A percentile compares a stretch with the other conserved stretches of the same genome.
These are phyloP conservation scores for Drechslerella stenobrocha DNA, from an alignment of 2,329 filamentous ascomycete genomes.

Conservation along the genomic window DNA sequence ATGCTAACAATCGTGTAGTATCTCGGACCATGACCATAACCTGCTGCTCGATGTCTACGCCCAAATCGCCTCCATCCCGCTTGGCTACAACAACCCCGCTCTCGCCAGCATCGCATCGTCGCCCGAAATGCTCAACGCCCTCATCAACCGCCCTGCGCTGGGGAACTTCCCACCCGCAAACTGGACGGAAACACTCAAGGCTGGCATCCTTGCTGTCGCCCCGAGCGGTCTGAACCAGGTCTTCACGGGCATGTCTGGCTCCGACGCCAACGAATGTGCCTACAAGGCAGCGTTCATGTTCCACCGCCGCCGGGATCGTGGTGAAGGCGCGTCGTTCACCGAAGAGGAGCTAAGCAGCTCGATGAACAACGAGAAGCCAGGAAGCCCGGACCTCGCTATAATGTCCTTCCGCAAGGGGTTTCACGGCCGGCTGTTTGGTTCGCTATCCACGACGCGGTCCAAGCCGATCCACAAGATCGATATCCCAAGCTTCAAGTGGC, in stretches of 20 bases:
- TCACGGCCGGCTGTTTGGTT: slow-evolving; percentile 87
- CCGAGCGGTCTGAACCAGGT: slow-evolving; percentile 84
- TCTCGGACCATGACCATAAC: slow-evolving; percentile 46
- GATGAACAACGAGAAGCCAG: slow-evolving; percentile 81
- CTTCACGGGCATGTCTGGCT: slow-evolving; percentile 85
- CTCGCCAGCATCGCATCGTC: slow-evolving; percentile 71
- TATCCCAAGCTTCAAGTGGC: slow-evolving; percentile 94
- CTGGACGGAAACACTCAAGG: slow-evolving; percentile 78
- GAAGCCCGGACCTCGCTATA: slow-evolving; percentile 78
- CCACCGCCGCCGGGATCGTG: slow-evolving; percentile 77
- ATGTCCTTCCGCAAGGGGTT: slow-evolving; percentile 86
- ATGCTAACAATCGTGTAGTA: slow-evolving; percentile 24
- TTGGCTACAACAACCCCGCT: slow-evolving; percentile 87
- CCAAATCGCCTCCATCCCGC: slow-evolving; percentile 88
- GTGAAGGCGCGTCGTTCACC: slow-evolving; percentile 75
- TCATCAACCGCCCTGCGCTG: slow-evolving; percentile 86
- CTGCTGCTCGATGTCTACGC: slow-evolving; percentile 65
- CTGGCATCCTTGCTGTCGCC: slow-evolving; percentile 77
- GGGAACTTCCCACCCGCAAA: slow-evolving; percentile 88
- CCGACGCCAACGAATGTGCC: slow-evolving; percentile 89
- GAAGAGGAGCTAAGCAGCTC: slow-evolving; percentile 71
- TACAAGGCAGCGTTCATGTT: slow-evolving; percentile 98
- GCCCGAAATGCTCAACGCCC: slow-evolving; percentile 74
- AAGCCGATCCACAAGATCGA: slow-evolving; percentile 95
- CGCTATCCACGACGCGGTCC: slow-evolving; percentile 82